phyloP scores from a whole-genome alignment of 2,329 filamentous ascomycete species.

The Magnaporthiopsis incrustans region DNA sequence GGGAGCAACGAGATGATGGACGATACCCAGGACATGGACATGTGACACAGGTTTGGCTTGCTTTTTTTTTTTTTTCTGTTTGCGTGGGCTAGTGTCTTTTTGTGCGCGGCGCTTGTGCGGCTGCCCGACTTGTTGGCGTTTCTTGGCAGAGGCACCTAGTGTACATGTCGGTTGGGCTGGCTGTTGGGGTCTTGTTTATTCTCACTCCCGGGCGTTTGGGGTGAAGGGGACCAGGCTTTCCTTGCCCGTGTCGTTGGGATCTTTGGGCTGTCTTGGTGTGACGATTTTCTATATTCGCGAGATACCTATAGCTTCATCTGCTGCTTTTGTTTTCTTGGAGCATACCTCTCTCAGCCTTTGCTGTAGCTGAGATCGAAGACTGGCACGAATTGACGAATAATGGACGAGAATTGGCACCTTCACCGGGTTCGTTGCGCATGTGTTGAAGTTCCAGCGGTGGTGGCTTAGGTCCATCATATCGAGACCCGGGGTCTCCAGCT shows the following conservation, averaged over 20 bases:
- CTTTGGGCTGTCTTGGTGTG: not conserved
- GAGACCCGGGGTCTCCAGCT: not conserved
- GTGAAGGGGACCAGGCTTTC: too few relatives aligned
- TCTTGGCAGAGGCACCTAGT: not conserved
- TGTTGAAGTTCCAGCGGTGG: too few relatives aligned
- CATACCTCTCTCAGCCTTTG: too few relatives aligned
- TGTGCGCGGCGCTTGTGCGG: not conserved
- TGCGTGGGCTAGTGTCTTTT: too few relatives aligned
- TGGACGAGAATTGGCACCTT: not conserved
- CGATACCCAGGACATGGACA: conserved; percentile 43
- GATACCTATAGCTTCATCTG: not conserved
- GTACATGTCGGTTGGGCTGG: not conserved
- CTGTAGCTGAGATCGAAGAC: not conserved
- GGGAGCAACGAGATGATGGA: conserved; percentile 53
- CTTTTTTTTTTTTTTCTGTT: not conserved
- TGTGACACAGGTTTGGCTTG: conserved; percentile 19
- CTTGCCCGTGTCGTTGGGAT: not conserved
- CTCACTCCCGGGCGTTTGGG: not conserved
- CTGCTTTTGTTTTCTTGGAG: not conserved
- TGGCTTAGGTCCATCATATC: not conserved
- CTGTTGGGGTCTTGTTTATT: not conserved
- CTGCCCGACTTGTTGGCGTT: not conserved
- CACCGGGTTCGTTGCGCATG: too few relatives aligned
- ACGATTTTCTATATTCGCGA: not conserved
- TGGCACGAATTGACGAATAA: not conserved